Evolutionary conservation across 1,139 yeast genomes (phyloP).

Genomic region (Magnusiomyces suaveolens): DNA sequence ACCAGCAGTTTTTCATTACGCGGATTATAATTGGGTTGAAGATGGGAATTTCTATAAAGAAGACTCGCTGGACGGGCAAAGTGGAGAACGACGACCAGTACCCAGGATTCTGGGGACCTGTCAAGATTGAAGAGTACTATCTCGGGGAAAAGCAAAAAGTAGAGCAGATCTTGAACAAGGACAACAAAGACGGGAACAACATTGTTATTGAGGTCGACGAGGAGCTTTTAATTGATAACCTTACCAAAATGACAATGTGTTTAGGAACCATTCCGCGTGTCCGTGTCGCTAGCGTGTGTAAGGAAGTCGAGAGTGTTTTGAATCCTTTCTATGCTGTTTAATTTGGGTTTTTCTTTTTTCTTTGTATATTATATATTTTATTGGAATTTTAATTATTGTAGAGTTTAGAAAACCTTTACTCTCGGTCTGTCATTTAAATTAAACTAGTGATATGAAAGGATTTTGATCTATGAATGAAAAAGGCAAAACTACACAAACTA

Average conservation of each 20-base stretch:
- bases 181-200: background rate
- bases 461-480: too few species aligned
- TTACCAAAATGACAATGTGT: background rate
- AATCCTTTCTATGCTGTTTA: background rate
- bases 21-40: constrained; percentile 8
- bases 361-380: too few species aligned
- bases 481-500: too few species aligned
- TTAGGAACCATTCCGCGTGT: constrained; percentile 2
- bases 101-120: constrained; percentile 13
- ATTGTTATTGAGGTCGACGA: background rate
- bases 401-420: too few species aligned
- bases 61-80: constrained; percentile 8
- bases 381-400: too few species aligned
- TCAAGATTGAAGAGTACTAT: constrained; percentile 7
- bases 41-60: constrained; percentile 9
- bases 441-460: too few species aligned
- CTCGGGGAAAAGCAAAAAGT: background rate
- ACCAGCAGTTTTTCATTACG: constrained; percentile 6
- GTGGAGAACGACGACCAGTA: constrained; percentile 13
- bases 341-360: background rate
- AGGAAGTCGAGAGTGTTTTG: background rate
- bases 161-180: background rate
- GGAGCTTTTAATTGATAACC: background rate
- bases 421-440: too few species aligned
- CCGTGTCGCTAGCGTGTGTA: background rate